Base-by-base conservation (phyloP, 2,329 filamentous ascomycete genomes). In the Nemania serpens region DNA sequence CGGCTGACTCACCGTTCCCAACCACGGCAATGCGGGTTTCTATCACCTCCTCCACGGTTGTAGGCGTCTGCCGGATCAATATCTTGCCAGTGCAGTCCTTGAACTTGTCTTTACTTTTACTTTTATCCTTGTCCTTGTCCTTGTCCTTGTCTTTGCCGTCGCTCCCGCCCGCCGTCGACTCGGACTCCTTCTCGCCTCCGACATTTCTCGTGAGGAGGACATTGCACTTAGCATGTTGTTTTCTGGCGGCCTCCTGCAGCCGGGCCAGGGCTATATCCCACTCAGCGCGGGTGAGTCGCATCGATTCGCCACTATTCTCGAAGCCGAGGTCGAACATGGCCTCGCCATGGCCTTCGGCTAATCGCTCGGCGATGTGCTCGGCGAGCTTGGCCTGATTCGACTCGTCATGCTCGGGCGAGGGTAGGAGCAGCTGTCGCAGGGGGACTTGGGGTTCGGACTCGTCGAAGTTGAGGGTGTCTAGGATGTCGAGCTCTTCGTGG, bases 11-110 rank as follows among this genome's bases (percentile, higher is more conserved):
- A 88, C 86, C 91, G 79, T 99, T 99, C 50, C 95, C 95, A 7
- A 99, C 95, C 0, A 99, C 95, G 0, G 94, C 95, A 77, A 99
- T 96, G 68, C 95, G 82, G 10, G 94, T 97, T 82, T 99, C 95
- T 63, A 97, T 97, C 25, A 96, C 91, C 59, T 96, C 88, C 73
- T 98, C 93, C 5, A 91, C 85, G 12, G 83, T 89, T 18, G 83
- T 79, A 2, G 93, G 92, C 20, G 85, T 79, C 71, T 89, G 88
- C 41, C 95, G 87, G 62, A 98, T 84, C 69, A 98, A 84, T 51
- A 97, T 75, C 75, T 97, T 98, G n/a, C 93, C 93, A 65, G 87
- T 90, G 66, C 88, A 89, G 55, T 88, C 88, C 33, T 48, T 46
- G 15, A 15, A n/a, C 18, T 46, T 58, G 39, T 22, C 15, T 66